A percentile compares a stretch with the other conserved stretches of the same genome.
Conservation (phyloP, 75 land plant genomes). For the Pseudotsuga menziesii region DNA sequence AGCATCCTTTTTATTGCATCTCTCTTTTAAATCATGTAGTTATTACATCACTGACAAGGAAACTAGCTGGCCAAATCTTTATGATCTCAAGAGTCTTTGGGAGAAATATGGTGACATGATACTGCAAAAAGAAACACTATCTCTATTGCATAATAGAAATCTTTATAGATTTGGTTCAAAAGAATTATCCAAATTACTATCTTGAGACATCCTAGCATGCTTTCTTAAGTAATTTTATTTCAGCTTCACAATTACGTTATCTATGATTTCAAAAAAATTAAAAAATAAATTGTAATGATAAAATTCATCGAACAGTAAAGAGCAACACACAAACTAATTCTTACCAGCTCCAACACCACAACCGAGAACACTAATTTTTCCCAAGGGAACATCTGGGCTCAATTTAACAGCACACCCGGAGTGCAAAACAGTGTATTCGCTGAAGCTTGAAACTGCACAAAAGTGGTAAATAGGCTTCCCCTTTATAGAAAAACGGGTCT, state of each 20-base stretch:
- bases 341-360: conserved; percentile 91
- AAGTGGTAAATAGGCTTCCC: conserved; percentile 91
- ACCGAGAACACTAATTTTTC: conserved; percentile 83
- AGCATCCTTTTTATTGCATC: not conserved
- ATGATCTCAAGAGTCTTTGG: not conserved
- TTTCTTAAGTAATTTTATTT: not conserved
- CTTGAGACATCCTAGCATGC: not conserved
- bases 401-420: conserved; percentile 86
- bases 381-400: conserved; percentile 50
- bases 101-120: not conserved
- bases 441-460: conserved; percentile 89
- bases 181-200: not conserved
- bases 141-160: not conserved
- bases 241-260: not conserved
- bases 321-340: not conserved
- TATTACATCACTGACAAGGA: not conserved
- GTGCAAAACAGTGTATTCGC: conserved; percentile 87
- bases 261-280: not conserved
- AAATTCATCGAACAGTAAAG: not conserved
- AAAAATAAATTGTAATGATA: not conserved
- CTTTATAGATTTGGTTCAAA: not conserved
- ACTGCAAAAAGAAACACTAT: not conserved
- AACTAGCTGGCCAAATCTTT: not conserved
- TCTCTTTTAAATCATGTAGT: not conserved
- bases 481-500: conserved; percentile 65